These are phyloP conservation scores for Fusarium temperatum DNA, from an alignment of 2,329 filamentous ascomycete species.

Conservation along the genomic window DNA sequence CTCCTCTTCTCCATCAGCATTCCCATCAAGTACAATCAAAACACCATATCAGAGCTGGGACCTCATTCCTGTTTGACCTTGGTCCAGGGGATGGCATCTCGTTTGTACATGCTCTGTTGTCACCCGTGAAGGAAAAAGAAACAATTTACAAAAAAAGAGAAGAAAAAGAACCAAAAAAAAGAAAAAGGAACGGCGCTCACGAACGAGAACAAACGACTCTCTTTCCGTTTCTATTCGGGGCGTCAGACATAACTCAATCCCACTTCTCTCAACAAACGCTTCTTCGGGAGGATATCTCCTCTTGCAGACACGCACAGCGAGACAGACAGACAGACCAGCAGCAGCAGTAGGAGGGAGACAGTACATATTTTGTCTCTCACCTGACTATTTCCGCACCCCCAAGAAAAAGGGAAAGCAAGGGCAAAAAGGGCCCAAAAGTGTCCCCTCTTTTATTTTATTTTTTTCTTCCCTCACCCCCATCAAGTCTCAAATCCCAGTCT, in stretches of 20 bases:
- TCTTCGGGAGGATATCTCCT: conserved; percentile 5
- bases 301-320: conserved; percentile 11
- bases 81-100: not conserved
- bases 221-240: not conserved
- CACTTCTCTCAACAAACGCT: not conserved
- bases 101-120: not conserved
- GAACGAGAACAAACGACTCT: not conserved
- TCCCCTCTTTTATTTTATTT: conserved; percentile 28
- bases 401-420: conserved; percentile 13
- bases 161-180: not conserved
- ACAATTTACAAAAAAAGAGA: not conserved
- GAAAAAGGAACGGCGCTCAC: not conserved
- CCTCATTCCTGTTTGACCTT: not conserved
- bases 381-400: conserved; percentile 37
- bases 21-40: not conserved
- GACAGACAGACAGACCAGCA: not conserved
- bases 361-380: conserved; percentile 28
- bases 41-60: not conserved
- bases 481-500: conserved; percentile 30
- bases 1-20: conserved; percentile 2
- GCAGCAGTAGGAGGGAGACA: conserved; percentile 12
- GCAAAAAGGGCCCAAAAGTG: conserved; percentile 26
- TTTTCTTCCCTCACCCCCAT: conserved; percentile 29
- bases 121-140: not conserved
- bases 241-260: not conserved